Evolutionary conservation across 164 flowering plant species (phyloP).

Genomic region (Vitis labrusca): DNA sequence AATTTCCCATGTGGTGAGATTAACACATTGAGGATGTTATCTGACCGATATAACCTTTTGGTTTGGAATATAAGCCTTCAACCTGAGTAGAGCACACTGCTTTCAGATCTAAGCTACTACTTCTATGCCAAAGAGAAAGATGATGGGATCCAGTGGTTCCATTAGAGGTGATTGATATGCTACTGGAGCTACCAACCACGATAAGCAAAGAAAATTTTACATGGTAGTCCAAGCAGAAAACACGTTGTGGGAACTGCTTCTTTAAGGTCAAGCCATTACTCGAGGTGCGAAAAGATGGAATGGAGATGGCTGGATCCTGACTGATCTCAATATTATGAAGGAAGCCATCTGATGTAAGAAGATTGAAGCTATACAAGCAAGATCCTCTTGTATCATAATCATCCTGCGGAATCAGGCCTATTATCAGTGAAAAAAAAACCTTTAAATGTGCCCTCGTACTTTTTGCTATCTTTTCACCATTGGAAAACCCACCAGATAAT

Average conservation of each 20-base stretch:
- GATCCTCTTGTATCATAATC: slow-evolving; percentile 36
- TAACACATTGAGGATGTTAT: slow-evolving; percentile 58
- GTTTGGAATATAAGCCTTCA: slow-evolving; percentile 57
- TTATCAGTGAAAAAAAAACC: slow-evolving; percentile 37
- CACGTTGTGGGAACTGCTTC: no score
- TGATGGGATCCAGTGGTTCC: slow-evolving; percentile 46
- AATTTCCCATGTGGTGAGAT: slow-evolving; percentile 49
- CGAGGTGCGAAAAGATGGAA: no score
- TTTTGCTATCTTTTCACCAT: no score
- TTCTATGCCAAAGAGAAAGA: slow-evolving; percentile 72
- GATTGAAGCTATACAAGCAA: slow-evolving; percentile 66
- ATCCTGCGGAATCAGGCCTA: slow-evolving; percentile 57
- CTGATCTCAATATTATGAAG: no score
- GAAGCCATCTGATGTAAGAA: slow-evolving; percentile 33
- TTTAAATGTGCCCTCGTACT: slow-evolving; percentile 20
- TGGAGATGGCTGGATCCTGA: slow-evolving; percentile 11
- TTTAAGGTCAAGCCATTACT: no score
- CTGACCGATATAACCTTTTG: slow-evolving; percentile 39
- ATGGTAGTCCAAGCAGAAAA: slow-evolving; percentile 25
- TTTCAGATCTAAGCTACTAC: slow-evolving; percentile 38
- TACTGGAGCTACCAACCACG: slow-evolving; percentile 46
- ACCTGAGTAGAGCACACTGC: slow-evolving; percentile 41
- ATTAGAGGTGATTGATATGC: slow-evolving; percentile 18
- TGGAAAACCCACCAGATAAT: not conserved
- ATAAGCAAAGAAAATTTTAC: slow-evolving; percentile 51